Conservation (phyloP, 768 basidiomycete genomes). For the Tulasnella sp. region DNA sequence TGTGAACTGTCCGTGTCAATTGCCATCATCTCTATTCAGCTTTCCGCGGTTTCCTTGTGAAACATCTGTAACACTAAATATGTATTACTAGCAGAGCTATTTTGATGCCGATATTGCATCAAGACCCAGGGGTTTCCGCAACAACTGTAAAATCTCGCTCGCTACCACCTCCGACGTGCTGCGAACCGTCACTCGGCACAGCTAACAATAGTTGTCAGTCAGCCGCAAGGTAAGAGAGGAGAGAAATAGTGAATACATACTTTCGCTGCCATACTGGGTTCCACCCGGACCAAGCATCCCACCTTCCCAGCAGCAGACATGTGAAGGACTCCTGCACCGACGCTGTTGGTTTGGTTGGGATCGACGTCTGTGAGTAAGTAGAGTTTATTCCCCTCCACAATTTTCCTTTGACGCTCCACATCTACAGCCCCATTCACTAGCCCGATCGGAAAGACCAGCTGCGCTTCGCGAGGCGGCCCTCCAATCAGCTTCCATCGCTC, state of each 20-base stretch:
- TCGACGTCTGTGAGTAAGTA: conserved; percentile 76
- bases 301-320: conserved; percentile 88
- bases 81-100: not conserved
- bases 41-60: not conserved
- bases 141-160: conserved; percentile 46
- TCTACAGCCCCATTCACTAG: conserved; percentile 68
- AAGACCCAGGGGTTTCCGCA: conserved; percentile 29
- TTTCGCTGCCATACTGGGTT: conserved; percentile 94
- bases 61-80: not conserved
- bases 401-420: conserved; percentile 54
- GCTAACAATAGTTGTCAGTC: conserved; percentile 32
- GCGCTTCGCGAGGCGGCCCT: conserved; percentile 86
- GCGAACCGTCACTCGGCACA: conserved; percentile 86
- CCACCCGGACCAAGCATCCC: conserved; percentile 83
- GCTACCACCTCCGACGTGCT: conserved; percentile 92
- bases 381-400: conserved; percentile 67
- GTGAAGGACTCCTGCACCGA: conserved; percentile 93
- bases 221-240: not conserved
- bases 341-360: conserved; percentile 86
- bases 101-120: conserved; percentile 9
- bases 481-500: conserved; percentile 98
- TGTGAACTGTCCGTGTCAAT: not conserved
- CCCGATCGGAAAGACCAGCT: conserved; percentile 70
- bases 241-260: conserved; percentile 32
- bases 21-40: not conserved